Evolutionary conservation across 2,329 filamentous ascomycete genomes (phyloP).

Genomic region (Colletotrichum ledebouriae): DNA sequence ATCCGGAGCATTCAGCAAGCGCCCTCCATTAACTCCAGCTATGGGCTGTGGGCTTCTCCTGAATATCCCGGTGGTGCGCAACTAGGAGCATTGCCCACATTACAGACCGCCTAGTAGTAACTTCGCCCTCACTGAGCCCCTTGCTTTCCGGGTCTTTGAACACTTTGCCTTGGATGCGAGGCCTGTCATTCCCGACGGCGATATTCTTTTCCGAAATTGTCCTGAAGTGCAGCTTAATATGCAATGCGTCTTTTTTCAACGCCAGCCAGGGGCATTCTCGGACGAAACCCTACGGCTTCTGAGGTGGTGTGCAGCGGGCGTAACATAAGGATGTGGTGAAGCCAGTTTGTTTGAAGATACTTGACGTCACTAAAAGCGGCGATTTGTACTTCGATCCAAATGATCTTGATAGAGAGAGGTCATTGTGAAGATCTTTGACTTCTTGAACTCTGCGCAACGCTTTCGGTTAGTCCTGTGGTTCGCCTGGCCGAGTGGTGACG

Average conservation of each 20-base stretch:
- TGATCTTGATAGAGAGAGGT: constrained; percentile 36
- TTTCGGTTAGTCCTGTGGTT: not conserved
- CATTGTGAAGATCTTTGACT: constrained; percentile 18
- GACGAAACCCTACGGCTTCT: constrained; percentile 6
- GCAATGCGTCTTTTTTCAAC: constrained; percentile 40
- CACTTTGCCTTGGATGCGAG: constrained; percentile 62
- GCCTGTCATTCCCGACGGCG: constrained; percentile 69
- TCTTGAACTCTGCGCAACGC: not conserved
- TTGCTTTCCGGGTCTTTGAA: too few relatives aligned
- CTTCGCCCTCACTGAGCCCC: constrained; percentile 60
- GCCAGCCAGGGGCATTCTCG: not conserved
- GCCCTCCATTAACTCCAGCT: not conserved
- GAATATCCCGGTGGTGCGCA: constrained; percentile 45
- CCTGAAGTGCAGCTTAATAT: constrained; percentile 38
- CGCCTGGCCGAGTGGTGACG: not conserved
- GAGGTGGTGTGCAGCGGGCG: constrained; percentile 30
- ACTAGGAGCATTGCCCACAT: constrained; percentile 46
- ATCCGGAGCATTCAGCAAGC: constrained; percentile 37
- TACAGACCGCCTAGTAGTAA: constrained; percentile 51
- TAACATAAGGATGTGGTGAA: constrained; percentile 39
- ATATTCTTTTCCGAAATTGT: constrained; percentile 41
- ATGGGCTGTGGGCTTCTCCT: constrained; percentile 41
- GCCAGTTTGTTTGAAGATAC: constrained; percentile 6
- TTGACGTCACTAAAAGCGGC: constrained; percentile 17
- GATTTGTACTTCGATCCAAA: constrained; percentile 41